These are phyloP conservation scores for Neofusicoccum sp. DNA, from an alignment of 2,329 filamentous ascomycete genomes.

Conservation along the genomic window DNA sequence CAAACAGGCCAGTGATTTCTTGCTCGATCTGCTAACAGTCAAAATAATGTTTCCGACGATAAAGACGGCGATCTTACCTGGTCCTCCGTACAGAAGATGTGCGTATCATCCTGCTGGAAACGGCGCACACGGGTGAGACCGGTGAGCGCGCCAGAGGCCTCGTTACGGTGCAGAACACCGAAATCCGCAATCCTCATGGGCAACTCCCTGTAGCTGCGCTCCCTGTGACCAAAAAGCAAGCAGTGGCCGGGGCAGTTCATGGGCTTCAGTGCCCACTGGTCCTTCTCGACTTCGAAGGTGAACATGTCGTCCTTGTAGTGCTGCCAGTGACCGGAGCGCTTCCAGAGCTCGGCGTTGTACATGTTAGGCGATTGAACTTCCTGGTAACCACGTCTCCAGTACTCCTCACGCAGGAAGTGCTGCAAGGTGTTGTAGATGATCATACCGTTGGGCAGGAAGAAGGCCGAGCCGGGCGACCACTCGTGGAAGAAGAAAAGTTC, in stretches of 20 bases:
- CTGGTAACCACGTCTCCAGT: slow-evolving; percentile 90
- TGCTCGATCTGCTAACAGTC: slow-evolving; percentile 55
- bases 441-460: slow-evolving; percentile 90
- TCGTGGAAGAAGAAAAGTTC: slow-evolving; percentile 98
- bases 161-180: slow-evolving; percentile 83
- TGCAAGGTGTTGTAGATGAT: slow-evolving; percentile 91
- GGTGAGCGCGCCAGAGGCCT: slow-evolving; percentile 77
- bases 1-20: slow-evolving; percentile 82
- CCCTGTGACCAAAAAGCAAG: slow-evolving; percentile 74
- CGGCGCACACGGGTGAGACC: slow-evolving; percentile 82
- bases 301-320: slow-evolving; percentile 86
- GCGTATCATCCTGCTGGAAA: slow-evolving; percentile 89
- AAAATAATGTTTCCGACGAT: not conserved
- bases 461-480: slow-evolving; percentile 86
- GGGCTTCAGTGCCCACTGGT: slow-evolving; percentile 83
- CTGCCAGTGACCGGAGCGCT: slow-evolving; percentile 91
- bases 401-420: slow-evolving; percentile 79
- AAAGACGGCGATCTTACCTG: slow-evolving; percentile 52
- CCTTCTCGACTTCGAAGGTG: slow-evolving; percentile 81
- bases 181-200: slow-evolving; percentile 87
- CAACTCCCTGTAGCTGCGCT: slow-evolving; percentile 76
- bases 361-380: slow-evolving; percentile 97
- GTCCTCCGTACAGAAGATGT: slow-evolving; percentile 85
- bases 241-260: slow-evolving; percentile 96
- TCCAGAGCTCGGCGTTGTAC: slow-evolving; percentile 93